Conservation (phyloP, 75 land plant genomes). For the Cupressus sempervirens region DNA sequence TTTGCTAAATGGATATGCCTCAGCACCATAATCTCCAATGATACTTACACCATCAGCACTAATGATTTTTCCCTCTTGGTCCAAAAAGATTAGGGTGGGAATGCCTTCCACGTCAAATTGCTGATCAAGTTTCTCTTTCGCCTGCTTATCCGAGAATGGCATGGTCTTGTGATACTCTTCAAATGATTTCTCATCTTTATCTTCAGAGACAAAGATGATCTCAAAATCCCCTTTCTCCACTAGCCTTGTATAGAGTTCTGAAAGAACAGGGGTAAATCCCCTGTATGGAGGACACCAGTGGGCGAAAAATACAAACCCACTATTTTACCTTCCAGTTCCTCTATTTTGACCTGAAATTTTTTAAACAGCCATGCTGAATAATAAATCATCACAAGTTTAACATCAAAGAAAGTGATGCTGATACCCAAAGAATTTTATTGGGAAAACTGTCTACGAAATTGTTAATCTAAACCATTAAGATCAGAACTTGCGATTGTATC, state of each 20-base stretch:
- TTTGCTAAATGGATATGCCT: conserved; percentile 54
- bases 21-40: conserved; percentile 36
- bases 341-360: conserved; percentile 47
- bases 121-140: conserved; percentile 22
- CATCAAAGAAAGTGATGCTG: no score
- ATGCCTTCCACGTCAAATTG: conserved; percentile 46
- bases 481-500: no score
- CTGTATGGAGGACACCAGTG: conserved; percentile 71
- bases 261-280: conserved; percentile 49
- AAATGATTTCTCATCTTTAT: conserved; percentile 44
- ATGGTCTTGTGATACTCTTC: conserved; percentile 52
- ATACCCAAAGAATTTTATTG: no score
- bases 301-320: conserved; percentile 69
- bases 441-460: no score
- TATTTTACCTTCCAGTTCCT: conserved; percentile 42
- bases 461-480: no score
- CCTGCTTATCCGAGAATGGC: conserved; percentile 64
- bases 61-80: conserved; percentile 29
- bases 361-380: not conserved
- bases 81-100: conserved; percentile 51
- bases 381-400: not conserved
- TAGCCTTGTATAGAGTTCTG: conserved; percentile 40
- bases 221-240: conserved; percentile 40
- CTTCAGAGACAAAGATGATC: conserved; percentile 45
- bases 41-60: conserved; percentile 27